Evolutionary conservation across 2,329 filamentous ascomycete genomes (phyloP), one percentile per base, ranked within the genome.

Genomic region (Mariannaea elegans): DNA sequence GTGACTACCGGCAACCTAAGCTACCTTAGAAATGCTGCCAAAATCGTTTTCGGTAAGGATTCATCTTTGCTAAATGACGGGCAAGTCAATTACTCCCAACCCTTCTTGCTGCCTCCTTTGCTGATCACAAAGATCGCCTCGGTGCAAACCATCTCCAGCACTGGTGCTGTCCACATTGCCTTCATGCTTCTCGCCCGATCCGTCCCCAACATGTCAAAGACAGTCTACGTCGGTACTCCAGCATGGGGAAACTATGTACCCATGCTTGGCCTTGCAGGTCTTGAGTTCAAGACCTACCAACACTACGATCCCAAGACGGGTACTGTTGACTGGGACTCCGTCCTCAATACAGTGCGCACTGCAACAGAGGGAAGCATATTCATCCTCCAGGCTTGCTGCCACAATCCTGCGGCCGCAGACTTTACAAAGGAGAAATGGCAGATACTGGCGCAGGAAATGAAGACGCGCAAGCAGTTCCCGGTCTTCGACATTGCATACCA

Each of bases 401-500:
- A 78, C 52, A 77, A 78, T 52, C 76, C 76, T 2, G 75, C 75
- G 0, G 76, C 72, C 7, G 66, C 69, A 4, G 76, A 77, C 49
- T 61, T 73, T 4, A 72, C 67, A 10, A 57, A 56, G 7, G 56
- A 66, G 24, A 73, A 78, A 61, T 78, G 75, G 75, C 45, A 61
- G 1, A 56, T 55, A 7, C 61, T 78, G 3, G 71, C 68, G 1
- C 38, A 47, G 12, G 55, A 56, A 27, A 27, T 65, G 16, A 54
- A 62, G 10, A 23, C 49, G 4, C 45, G 56, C 7, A 21, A 41
- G 0, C 70, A 71, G 14, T 68, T 77, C 31, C 72, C 76, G 0
- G 65, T 76, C 29, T 72, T 77, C 38, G 76, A 78, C 55, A 70
- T 74, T 13, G 75, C 75, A 4, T 78, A 78, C 46, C 76, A 78